Evolutionary conservation across 1,284 basidiomycete genomes (phyloP), one percentile per base, ranked within the genome.

Genomic region (Schizopora paradoxa): DNA sequence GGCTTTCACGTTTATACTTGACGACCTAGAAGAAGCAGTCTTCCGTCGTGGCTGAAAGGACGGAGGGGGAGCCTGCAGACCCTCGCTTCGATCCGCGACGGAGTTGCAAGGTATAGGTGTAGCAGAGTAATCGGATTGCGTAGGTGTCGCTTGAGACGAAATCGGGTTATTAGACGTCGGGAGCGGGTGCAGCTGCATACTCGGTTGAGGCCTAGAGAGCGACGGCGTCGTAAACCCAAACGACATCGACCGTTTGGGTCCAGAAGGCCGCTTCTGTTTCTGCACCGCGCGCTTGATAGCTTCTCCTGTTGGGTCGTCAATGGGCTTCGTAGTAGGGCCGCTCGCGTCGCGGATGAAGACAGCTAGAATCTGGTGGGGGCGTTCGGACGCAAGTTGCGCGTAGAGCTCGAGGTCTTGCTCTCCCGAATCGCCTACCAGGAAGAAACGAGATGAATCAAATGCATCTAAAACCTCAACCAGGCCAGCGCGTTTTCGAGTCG

Each of bases 391-490:
- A 16, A 92, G 59, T 48, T 75, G 67, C 6, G 82, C 69, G 60
- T 93, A 94, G 2, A 94, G 69, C 61, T 93, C 89, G 31, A 94
- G 67, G 63, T 94, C 91, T 57, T 92, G 90, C 60, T 94, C 91
- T 27, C 89, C 91, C 0, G 82, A 79, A 61, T 95, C 92, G 6
- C 91, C 91, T 25, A 95, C 72, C 38, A 94, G 76, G 56, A 96
- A 66, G 64, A 96, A 95, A 16, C 67, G 72, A 2, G 84, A 78
- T 34, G 79, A 69, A 1, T 77, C 77, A 61, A 94, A 93, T 7
- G 79, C 72, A 43, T 85, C 75, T n/a, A 95, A 67, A 22, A 91
- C 70, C 34, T 91, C 86, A 6, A 81, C 60, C 2, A 94, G 78
- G n/a, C 82, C 83, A 0, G 74, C 76, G 4, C 82, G 79, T 65